phyloP scores from a whole-genome alignment of 2,329 filamentous ascomycete genomes.

The Alternaria sp. region DNA sequence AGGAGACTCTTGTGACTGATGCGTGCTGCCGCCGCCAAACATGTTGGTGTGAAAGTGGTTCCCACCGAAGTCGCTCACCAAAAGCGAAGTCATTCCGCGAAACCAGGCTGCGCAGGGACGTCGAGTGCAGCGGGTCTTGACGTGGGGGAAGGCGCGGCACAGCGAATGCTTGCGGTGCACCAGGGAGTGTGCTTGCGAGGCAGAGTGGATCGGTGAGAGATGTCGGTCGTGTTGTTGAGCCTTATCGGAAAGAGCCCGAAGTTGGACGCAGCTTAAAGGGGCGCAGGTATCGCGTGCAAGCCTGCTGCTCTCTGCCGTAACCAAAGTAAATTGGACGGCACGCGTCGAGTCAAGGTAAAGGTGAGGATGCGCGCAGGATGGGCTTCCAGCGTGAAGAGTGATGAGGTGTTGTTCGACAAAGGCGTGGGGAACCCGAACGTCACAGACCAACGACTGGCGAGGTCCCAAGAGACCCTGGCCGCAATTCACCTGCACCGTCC shows the following conservation, averaged over 20 bases:
- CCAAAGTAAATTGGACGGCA: constrained; percentile 58
- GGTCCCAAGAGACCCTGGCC: constrained; percentile 26
- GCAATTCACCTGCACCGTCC: constrained; percentile 23
- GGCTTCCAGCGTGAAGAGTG: constrained; percentile 36
- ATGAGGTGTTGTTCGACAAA: constrained; percentile 32
- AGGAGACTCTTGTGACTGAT: constrained; percentile 52
- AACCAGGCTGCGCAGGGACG: constrained; percentile 24
- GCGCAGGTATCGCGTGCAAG: constrained; percentile 29
- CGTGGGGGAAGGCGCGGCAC: constrained; percentile 21
- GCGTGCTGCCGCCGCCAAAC: constrained; percentile 59
- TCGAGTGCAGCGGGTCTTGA: constrained; percentile 11
- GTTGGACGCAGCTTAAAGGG: constrained; percentile 32
- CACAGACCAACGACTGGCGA: constrained; percentile 30
- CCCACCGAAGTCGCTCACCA: constrained; percentile 75
- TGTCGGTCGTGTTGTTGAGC: constrained; percentile 31
- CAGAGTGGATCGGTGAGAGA: constrained; percentile 23
- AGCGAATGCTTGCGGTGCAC: constrained; percentile 17
- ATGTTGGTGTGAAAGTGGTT: constrained; percentile 79
- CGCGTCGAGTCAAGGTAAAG: constrained; percentile 25
- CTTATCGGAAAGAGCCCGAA: constrained; percentile 33
- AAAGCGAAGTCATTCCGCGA: constrained; percentile 68
- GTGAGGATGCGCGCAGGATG: constrained; percentile 22
- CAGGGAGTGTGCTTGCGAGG: constrained; percentile 25
- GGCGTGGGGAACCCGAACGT: constrained; percentile 30
- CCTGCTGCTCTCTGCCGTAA: constrained; percentile 48